These are phyloP conservation scores for Dunaliella primolecta DNA, from an alignment of 139 green algal genomes.

Conservation along the genomic window DNA sequence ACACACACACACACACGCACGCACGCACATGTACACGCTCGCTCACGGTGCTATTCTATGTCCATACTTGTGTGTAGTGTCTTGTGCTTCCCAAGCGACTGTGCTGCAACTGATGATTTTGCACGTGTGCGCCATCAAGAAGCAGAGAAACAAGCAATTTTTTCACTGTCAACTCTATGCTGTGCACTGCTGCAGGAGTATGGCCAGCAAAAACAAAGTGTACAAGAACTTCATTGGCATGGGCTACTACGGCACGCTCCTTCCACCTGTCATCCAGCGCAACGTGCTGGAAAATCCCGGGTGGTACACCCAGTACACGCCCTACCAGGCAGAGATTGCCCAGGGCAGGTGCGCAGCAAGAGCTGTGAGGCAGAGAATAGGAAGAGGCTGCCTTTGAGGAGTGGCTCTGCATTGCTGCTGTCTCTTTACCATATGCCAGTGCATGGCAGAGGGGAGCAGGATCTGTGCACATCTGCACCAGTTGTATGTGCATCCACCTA, in stretches of 20 bases:
- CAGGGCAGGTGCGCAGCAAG: constrained; percentile 64
- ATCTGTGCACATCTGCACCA: not conserved
- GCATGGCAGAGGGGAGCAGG: not conserved
- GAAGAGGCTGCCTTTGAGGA: not conserved
- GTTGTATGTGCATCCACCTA: too few species aligned
- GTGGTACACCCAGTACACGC: constrained; percentile 99
- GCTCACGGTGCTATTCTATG: not conserved
- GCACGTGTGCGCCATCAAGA: too few species aligned
- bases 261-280: constrained; percentile 92
- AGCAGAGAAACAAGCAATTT: too few species aligned
- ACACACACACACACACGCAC: not conserved
- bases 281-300: constrained; percentile 99
- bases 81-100: too few species aligned
- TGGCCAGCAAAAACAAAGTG: constrained; percentile 97
- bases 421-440: not conserved
- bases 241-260: constrained; percentile 95
- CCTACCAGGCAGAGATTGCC: constrained; percentile 96
- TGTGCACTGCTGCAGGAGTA: constrained; percentile 77
- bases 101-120: too few species aligned
- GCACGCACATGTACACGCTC: not conserved
- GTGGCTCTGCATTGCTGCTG: not conserved
- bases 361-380: not conserved
- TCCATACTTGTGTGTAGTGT: too few species aligned
- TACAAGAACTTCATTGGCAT: constrained; percentile 95
- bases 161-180: not conserved